Conservation (phyloP, 805 yeast genomes). For the Debaryomyces prosopidis region DNA sequence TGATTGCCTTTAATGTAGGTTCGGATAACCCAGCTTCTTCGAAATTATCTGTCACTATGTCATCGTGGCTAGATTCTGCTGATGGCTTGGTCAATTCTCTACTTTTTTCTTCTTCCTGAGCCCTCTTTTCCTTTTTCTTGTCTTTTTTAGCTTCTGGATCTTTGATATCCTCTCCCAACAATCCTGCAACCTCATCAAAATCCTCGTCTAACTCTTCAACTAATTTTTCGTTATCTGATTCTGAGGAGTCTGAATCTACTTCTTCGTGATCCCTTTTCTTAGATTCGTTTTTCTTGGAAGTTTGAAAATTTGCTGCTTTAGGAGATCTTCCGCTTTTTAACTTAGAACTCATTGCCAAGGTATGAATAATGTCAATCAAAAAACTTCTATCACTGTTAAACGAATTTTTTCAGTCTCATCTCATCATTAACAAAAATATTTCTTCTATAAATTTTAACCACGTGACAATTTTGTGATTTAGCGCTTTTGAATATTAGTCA, state of each 20-base stretch:
- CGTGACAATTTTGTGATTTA: neutral
- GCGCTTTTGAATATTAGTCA: too few species aligned
- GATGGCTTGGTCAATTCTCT: slow-evolving; percentile 31
- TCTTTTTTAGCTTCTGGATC: slow-evolving; percentile 40
- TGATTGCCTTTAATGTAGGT: slow-evolving; percentile 79
- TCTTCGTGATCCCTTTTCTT: slow-evolving; percentile 29
- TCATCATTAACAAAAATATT: slow-evolving; percentile 2
- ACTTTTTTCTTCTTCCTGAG: slow-evolving; percentile 21
- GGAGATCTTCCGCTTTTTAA: slow-evolving; percentile 1
- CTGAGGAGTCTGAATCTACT: slow-evolving; percentile 20
- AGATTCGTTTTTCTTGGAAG: neutral
- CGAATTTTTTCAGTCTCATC: slow-evolving; percentile 6
- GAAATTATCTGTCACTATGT: slow-evolving; percentile 31
- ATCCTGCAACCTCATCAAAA: slow-evolving; percentile 56
- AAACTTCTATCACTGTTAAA: neutral
- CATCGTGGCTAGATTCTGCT: slow-evolving; percentile 27
- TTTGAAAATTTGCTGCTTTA: neutral
- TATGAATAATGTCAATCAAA: neutral
- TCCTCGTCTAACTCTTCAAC: slow-evolving; percentile 59
- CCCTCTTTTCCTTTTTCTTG: slow-evolving; percentile 17
- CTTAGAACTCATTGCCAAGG: slow-evolving; percentile 3
- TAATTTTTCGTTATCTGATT: slow-evolving; percentile 40
- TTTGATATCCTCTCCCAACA: slow-evolving; percentile 46
- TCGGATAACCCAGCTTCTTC: slow-evolving; percentile 62
- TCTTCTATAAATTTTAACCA: neutral